Evolutionary conservation across 306 rosid species (phyloP), one percentile per base, ranked within the genome.

Genomic region (Vigna nakashimae): DNA sequence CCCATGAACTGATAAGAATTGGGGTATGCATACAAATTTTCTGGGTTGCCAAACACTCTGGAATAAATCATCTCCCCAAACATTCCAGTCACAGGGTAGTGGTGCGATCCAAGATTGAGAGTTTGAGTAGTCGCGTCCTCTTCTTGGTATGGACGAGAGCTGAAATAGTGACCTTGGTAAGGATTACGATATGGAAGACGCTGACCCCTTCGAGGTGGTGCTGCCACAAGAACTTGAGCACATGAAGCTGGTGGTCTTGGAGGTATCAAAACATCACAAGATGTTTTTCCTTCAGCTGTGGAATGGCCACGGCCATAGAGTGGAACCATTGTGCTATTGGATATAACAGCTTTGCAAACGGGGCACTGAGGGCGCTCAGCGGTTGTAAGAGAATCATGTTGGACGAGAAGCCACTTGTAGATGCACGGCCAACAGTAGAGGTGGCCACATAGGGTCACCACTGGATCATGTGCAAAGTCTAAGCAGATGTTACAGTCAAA

Each of bases 351-450:
- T 83, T 93, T 92, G 84, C 99, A 96, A 67, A 96, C 98, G 12
- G 99, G 98, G 84, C 99, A 96, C 65, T 86, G 98, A 10, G 96
- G 96, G 60, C 67, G 94, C 84, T 92, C 98, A 38, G 89, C 92
- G 1, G 88, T 70, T 64, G 87, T 89, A 38, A 91, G 96, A 65
- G 96, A 86, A 73, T 89, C 88, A 63, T 93, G 90, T 78, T 91
- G 98, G 76, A 92, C 84, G 56, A 81, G 88, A 13, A 92, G 97
- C 98, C 98, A 93, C 79, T 86, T 85, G 87, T 92, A 96, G 88
- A 96, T 92, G 87, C 99, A 96, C 28, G 96, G 90, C 98, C 99
- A 96, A 85, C 99, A 96, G 80, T 87, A 96, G 43, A 96, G 94
- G 85, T 96, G 99, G 57, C 99, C 99, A 36, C 99, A 96, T 16